Percentiles rank a stretch among this genome's conserved stretches.
Conservation (phyloP, 2,329 filamentous ascomycete genomes). For the Dactylellina parvicollis region DNA sequence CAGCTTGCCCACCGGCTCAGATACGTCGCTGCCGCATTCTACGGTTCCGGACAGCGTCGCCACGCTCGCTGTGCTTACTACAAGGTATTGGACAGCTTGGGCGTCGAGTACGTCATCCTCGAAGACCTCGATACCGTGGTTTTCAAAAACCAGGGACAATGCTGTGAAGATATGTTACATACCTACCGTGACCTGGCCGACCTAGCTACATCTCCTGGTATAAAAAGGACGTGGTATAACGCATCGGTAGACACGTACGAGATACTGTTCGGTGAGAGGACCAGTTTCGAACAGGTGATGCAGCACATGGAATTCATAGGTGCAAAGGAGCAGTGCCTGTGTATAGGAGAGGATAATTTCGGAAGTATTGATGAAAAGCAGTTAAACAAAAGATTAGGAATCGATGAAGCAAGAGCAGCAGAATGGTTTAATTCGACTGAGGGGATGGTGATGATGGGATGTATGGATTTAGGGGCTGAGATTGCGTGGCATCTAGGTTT, state of each 20-base stretch:
- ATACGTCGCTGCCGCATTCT: conserved; percentile 38
- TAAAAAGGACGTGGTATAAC: conserved; percentile 29
- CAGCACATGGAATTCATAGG: conserved; percentile 15
- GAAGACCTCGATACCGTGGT: conserved; percentile 18
- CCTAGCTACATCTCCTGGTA: conserved; percentile 15
- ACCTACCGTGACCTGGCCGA: conserved; percentile 29
- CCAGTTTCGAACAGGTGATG: conserved; percentile 9
- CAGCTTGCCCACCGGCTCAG: conserved; percentile 39
- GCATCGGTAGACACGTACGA: conserved; percentile 29
- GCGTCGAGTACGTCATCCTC: conserved; percentile 29
- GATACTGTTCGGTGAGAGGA: conserved; percentile 34
- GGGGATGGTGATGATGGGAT: conserved; percentile 20
- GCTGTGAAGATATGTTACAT: conserved; percentile 35
- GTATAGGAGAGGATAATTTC: conserved; percentile 32
- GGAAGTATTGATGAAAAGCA: neutral
- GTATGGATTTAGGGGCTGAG: conserved; percentile 6
- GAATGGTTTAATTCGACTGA: conserved; percentile 8
- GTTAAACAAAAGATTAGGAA: conserved; percentile 14
- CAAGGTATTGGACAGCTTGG: conserved; percentile 39
- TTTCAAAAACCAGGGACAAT: conserved; percentile 31
- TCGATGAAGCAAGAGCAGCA: conserved; percentile 1
- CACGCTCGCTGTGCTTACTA: conserved; percentile 40
- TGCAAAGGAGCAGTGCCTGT: conserved; percentile 25
- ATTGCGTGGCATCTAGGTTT: neutral
- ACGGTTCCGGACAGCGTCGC: conserved; percentile 30